Percentiles rank a stretch among this genome's conserved stretches.
These are phyloP conservation scores for Tirmania nivea DNA, from an alignment of 495 filamentous ascomycete species.

Conservation along the genomic window DNA sequence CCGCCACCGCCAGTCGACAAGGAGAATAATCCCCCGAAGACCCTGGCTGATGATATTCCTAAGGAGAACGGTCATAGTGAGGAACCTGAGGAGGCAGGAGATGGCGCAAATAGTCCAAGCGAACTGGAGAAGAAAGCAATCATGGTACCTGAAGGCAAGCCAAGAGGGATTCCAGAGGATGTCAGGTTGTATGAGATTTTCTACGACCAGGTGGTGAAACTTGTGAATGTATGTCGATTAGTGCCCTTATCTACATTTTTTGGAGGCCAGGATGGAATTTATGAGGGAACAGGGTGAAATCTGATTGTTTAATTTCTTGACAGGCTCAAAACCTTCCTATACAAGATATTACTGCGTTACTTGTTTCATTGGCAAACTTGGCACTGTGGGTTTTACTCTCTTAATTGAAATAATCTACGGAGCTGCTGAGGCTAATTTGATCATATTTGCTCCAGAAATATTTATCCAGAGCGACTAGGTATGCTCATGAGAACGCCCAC, in stretches of 20 bases:
- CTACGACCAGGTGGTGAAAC: constrained; percentile 82
- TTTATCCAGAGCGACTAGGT: constrained; percentile 66
- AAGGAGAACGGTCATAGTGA: constrained; percentile 8
- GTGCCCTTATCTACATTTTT: not conserved
- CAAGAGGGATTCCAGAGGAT: constrained; percentile 52
- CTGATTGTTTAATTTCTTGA: constrained; percentile 6
- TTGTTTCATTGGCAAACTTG: constrained; percentile 80
- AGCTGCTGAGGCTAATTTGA: not conserved
- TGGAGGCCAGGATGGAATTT: no score
- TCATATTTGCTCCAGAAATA: constrained; percentile 28
- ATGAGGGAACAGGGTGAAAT: no score
- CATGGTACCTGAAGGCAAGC: constrained; percentile 29
- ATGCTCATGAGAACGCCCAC: constrained; percentile 47
- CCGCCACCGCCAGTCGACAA: not conserved
- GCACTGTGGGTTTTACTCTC: constrained; percentile 29
- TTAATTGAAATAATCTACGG: not conserved
- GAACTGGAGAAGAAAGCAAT: constrained; percentile 16
- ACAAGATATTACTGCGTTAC: constrained; percentile 77
- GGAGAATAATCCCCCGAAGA: constrained; percentile 3
- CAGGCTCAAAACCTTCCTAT: constrained; percentile 72
- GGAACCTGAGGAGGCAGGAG: constrained; percentile 17
- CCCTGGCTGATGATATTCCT: constrained; percentile 19
- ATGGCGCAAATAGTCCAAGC: constrained; percentile 21
- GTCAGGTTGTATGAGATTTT: constrained; percentile 93
- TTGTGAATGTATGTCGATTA: constrained; percentile 36